Evolutionary conservation across 495 filamentous ascomycete genomes (phyloP).

Genomic region (Lindgomyces ingoldianus): DNA sequence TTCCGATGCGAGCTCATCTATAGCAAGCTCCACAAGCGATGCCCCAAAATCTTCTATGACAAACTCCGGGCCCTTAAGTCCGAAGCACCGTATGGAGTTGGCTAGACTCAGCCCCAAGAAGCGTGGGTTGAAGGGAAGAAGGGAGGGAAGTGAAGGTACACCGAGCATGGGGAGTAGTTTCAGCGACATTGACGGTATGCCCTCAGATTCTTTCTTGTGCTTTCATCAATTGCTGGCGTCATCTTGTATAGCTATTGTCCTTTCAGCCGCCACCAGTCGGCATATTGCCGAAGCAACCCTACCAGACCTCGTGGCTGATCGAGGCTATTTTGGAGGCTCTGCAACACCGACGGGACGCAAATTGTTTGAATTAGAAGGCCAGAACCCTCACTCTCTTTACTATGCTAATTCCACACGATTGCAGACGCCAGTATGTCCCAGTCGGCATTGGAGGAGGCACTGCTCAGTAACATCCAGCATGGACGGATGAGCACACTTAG

Average conservation of each 20-base stretch:
- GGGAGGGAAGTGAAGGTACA: slow-evolving; percentile 75
- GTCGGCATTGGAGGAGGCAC: slow-evolving; percentile 89
- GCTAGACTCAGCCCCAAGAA: slow-evolving; percentile 56
- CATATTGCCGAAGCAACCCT: too few relatives aligned
- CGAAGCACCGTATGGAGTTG: slow-evolving; percentile 59
- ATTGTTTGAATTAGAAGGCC: background rate
- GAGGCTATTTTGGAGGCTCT: background rate
- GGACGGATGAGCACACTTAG: slow-evolving; percentile 82
- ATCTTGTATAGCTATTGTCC: slow-evolving; percentile 3
- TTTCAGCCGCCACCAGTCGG: background rate
- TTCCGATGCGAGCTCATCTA: slow-evolving; percentile 19
- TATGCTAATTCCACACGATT: background rate
- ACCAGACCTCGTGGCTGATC: background rate
- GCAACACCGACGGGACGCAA: background rate
- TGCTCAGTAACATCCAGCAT: slow-evolving; percentile 88
- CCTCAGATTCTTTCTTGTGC: slow-evolving; percentile 9
- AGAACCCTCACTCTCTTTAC: background rate
- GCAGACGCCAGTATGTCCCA: slow-evolving; percentile 91
- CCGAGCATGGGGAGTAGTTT: slow-evolving; percentile 98
- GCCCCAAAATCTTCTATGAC: slow-evolving; percentile 38
- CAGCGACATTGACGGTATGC: slow-evolving; percentile 88
- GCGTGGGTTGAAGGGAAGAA: slow-evolving; percentile 51
- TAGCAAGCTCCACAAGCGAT: slow-evolving; percentile 35
- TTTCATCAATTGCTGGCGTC: background rate
- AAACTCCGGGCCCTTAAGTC: slow-evolving; percentile 47